phyloP scores from a whole-genome alignment of 2,329 filamentous ascomycete species.

The Cladosporium austrohemisphaericum region DNA sequence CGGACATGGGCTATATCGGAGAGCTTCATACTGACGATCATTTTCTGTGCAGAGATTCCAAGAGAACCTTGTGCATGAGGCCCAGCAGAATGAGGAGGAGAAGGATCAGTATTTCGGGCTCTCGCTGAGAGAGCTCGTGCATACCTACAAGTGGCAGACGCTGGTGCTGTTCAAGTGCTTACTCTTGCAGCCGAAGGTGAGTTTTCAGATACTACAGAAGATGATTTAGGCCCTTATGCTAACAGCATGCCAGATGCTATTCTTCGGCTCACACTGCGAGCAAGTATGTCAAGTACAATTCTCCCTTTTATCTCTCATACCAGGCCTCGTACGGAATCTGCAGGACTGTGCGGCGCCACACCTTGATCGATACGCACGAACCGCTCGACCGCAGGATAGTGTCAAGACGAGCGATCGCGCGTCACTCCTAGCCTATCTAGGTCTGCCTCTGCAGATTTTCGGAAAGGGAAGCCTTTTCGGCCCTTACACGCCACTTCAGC shows the following conservation, averaged over 20 bases:
- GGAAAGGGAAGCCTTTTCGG: slow-evolving; percentile 94
- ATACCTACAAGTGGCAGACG: slow-evolving; percentile 93
- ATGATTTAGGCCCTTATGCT: too few species aligned
- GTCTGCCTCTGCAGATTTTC: slow-evolving; percentile 89
- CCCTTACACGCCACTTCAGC: slow-evolving; percentile 92
- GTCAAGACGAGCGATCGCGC: slow-evolving; percentile 86
- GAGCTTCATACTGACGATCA: slow-evolving; percentile 19
- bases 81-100: slow-evolving; percentile 64
- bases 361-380: slow-evolving; percentile 76
- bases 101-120: slow-evolving; percentile 81
- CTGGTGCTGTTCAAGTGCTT: slow-evolving; percentile 91
- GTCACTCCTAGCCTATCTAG: slow-evolving; percentile 90
- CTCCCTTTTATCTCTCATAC: slow-evolving; percentile 90
- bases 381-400: slow-evolving; percentile 71
- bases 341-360: slow-evolving; percentile 95
- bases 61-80: slow-evolving; percentile 67
- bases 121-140: slow-evolving; percentile 68
- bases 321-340: slow-evolving; percentile 83
- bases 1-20: too few species aligned
- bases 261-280: slow-evolving; percentile 96
- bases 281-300: slow-evolving; percentile 98
- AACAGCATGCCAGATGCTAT: slow-evolving; percentile 99
- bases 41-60: slow-evolving; percentile 65
- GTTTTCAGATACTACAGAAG: too few species aligned
- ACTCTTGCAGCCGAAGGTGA: slow-evolving; percentile 87